Evolutionary conservation across 2,329 filamentous ascomycete species (phyloP).

Genomic region (Zymoseptoria crescenta): DNA sequence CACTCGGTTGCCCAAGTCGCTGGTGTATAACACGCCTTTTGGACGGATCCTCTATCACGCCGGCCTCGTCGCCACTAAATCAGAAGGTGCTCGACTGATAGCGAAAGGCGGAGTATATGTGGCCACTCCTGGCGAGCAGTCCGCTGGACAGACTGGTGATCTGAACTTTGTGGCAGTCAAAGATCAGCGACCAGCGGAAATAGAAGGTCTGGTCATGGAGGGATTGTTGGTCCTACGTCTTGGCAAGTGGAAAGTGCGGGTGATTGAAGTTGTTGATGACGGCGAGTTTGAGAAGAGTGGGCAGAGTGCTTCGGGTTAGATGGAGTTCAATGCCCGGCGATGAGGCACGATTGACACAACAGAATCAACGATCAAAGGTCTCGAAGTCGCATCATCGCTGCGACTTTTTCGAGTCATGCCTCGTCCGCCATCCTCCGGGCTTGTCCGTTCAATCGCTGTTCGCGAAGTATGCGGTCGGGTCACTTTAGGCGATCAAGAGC

Average conservation of each 20-base stretch:
- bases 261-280: constrained; percentile 49
- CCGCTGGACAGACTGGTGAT: constrained; percentile 35
- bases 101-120: constrained; percentile 29
- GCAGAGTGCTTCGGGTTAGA: constrained; percentile 45
- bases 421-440: background rate
- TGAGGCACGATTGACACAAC: background rate
- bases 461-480: background rate
- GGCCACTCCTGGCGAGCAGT: constrained; percentile 17
- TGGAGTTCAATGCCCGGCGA: constrained; percentile 23
- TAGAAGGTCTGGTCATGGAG: constrained; percentile 52
- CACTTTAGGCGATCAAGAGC: background rate
- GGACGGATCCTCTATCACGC: constrained; percentile 27
- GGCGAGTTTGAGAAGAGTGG: constrained; percentile 43
- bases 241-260: constrained; percentile 54
- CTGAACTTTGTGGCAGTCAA: constrained; percentile 57
- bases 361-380: too few species aligned
- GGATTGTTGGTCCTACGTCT: constrained; percentile 47
- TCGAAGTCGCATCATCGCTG: too few species aligned
- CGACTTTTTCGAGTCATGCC: too few species aligned
- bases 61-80: constrained; percentile 25
- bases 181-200: constrained; percentile 51
- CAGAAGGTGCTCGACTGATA: constrained; percentile 25
- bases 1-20: constrained; percentile 20
- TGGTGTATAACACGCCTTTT: constrained; percentile 22
- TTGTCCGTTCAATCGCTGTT: background rate